Conservation (phyloP, 176 grass and related monocot genomes). For the Oryza longistaminata region DNA sequence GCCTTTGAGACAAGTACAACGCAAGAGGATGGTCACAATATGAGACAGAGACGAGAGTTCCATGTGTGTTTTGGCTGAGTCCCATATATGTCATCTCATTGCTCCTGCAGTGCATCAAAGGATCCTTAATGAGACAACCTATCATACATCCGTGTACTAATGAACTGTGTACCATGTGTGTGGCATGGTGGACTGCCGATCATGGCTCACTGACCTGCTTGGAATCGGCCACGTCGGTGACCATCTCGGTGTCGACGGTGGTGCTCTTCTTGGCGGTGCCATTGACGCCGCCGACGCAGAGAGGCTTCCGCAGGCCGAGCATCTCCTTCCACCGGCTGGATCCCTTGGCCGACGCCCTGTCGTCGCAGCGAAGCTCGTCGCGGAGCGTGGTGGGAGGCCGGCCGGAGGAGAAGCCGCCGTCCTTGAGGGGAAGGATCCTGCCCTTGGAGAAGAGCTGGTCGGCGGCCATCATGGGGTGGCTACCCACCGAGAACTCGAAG, state of each 20-base stretch:
- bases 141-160: background rate
- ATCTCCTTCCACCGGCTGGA: conserved; percentile 84
- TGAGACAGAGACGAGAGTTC: conserved; percentile 22
- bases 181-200: background rate
- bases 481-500: conserved; percentile 92
- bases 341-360: conserved; percentile 45
- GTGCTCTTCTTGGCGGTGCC: conserved; percentile 40
- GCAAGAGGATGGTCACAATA: conserved; percentile 34
- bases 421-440: conserved; percentile 79
- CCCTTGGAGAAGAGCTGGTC: conserved; percentile 99
- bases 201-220: conserved; percentile 37
- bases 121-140: conserved; percentile 34
- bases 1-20: conserved; percentile 18
- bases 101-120: conserved; percentile 44
- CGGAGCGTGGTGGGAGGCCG: conserved; percentile 50
- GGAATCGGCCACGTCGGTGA: conserved; percentile 28
- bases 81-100: conserved; percentile 37
- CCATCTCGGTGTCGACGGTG: conserved; percentile 25
- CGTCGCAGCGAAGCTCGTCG: conserved; percentile 64
- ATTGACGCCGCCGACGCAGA: conserved; percentile 35
- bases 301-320: conserved; percentile 64
- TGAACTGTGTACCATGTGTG: background rate
- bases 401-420: conserved; percentile 23
- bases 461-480: conserved; percentile 90
- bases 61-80: conserved; percentile 3